Base-by-base conservation (phyloP, 345 rosid species). In the Corchorus capsularis region DNA sequence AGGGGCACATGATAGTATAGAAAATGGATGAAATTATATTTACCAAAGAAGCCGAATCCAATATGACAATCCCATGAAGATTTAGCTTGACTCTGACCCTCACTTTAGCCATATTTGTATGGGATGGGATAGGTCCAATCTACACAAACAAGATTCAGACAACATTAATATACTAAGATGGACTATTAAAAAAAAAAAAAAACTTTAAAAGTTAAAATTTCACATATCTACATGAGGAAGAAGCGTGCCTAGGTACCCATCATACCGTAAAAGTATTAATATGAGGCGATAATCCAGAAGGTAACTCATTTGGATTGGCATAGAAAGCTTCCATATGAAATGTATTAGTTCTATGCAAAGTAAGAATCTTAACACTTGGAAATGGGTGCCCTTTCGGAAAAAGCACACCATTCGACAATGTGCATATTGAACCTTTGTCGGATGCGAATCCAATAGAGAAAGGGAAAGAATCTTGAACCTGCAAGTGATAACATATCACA, bases 401-500 rank as follows among this genome's bases (percentile, higher is more conserved):
- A 83, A 92, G 81, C 55, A 87, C 57, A 17, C 83, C 86, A 85
- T 85, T 88, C 59, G 89, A 80, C 45, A 79, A 74, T 13, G 82
- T 84, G 75, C 80, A 73, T 76, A 90, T 82, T 65, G 85, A 86
- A 77, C 87, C 92, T 80, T 81, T 80, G 52, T 89, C 91, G 63
- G 88, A 89, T 41, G 86, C 86, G 77, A 90, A 84, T 70, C 94
- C 93, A 61, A 92, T 61, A 45, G 94, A 83, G 82, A 89, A 90
- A 82, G 93, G 94, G 55, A 82, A 78, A 52, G 89, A 87, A 92
- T 92, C 97, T 82, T 92, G 91, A 87, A 92, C 94, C 97, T 92
- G 85, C 79, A 76, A 82, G 59, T 55, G 62, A 49, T 62, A 62
- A 71, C 75, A 56, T 46, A 34, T 52, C 1, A 8, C 8, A 34